Conservation (phyloP, 2,329 filamentous ascomycete species). For the Talaromyces sp. region DNA sequence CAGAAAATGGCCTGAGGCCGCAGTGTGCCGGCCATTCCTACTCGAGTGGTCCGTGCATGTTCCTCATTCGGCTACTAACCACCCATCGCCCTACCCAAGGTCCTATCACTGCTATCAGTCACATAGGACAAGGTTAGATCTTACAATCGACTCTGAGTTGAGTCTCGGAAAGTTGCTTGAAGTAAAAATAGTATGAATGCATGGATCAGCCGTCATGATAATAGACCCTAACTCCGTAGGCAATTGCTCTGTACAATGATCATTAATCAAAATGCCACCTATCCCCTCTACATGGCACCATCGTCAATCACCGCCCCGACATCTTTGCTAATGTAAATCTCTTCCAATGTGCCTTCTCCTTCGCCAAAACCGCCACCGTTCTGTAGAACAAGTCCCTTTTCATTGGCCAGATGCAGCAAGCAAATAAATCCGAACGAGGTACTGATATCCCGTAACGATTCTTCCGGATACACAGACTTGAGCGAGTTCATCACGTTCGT, state of each 20-base stretch:
- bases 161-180: not conserved
- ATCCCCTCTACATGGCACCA: conserved; percentile 24
- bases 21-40: not conserved
- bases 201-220: not conserved
- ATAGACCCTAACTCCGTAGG: not conserved
- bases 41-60: not conserved
- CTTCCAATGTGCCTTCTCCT: conserved; percentile 39
- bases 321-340: conserved; percentile 46
- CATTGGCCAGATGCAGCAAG: conserved; percentile 84
- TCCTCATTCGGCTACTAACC: not conserved
- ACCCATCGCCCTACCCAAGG: no score
- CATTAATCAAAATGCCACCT: conserved; percentile 2
- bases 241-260: conserved; percentile 17
- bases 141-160: not conserved
- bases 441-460: conserved; percentile 88
- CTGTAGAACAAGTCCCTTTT: conserved; percentile 80
- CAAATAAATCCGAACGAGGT: conserved; percentile 89
- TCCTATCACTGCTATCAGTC: no score
- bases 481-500: conserved; percentile 89
- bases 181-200: not conserved
- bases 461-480: conserved; percentile 79
- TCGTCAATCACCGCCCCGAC: conserved; percentile 41
- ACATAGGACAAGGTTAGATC: not conserved
- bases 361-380: conserved; percentile 50
- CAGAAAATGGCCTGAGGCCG: not conserved